phyloP scores from a whole-genome alignment of 1,139 yeast genomes.

The Saccharomyces uvarum region DNA sequence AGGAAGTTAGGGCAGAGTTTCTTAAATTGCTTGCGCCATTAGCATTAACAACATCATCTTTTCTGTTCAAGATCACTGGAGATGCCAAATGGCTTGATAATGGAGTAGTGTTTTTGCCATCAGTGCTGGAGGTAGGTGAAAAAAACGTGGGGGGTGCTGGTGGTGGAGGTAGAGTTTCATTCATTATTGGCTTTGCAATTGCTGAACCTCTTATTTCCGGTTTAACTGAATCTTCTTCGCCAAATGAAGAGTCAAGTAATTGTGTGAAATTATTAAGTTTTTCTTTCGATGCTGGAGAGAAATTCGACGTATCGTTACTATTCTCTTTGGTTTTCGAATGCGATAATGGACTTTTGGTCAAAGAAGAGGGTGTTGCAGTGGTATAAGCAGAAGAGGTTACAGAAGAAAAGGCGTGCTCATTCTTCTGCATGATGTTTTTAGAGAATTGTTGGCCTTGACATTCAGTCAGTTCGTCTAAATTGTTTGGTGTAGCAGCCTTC shows the following conservation, averaged over 20 bases:
- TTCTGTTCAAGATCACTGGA: constrained; percentile 17
- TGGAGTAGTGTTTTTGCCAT: constrained; percentile 5
- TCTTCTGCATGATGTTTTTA: not conserved
- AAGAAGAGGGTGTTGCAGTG: not conserved
- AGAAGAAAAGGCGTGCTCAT: not conserved
- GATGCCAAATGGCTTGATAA: constrained; percentile 15
- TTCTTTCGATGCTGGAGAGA: constrained; percentile 25
- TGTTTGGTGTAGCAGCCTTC: constrained; percentile 3
- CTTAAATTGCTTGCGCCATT: not conserved
- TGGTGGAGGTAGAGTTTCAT: constrained; percentile 10
- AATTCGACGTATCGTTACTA: constrained; percentile 9
- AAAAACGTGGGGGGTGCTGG: constrained; percentile 12
- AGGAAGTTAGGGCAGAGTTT: not conserved
- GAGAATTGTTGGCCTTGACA: not conserved
- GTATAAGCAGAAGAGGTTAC: not conserved
- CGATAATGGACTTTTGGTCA: not conserved
- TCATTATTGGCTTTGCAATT: not conserved
- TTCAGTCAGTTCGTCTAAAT: constrained; percentile 5
- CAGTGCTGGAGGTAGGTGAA: not conserved
- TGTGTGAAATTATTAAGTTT: constrained; percentile 23
- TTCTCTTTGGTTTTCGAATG: constrained; percentile 5
- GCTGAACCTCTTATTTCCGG: constrained; percentile 1
- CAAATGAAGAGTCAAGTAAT: constrained; percentile 23
- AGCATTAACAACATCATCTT: constrained; percentile 4
- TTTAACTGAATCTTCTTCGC: constrained; percentile 11